Conservation (phyloP, 2,329 filamentous ascomycete genomes). For the Tolypocladium cylindrosporum region DNA sequence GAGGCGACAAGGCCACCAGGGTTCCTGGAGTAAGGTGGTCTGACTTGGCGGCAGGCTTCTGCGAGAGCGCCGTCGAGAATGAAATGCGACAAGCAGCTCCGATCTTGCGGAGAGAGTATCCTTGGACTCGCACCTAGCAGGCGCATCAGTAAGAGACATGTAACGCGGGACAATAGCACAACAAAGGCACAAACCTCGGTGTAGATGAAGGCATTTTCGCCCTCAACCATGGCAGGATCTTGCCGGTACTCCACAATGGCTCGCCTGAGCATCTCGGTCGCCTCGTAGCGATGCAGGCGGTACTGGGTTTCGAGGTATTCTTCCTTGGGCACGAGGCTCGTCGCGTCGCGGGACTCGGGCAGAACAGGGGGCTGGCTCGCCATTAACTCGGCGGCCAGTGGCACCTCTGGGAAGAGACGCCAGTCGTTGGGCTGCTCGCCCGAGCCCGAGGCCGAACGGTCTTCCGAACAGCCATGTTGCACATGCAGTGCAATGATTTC, state of each 20-base stretch:
- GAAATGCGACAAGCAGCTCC: conserved; percentile 58
- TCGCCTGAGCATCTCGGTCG: conserved; percentile 56
- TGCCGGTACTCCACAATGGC: conserved; percentile 48
- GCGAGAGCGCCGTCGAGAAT: conserved; percentile 58
- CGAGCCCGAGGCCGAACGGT: too few relatives aligned
- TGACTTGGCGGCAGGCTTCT: conserved; percentile 48
- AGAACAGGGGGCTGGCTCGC: conserved; percentile 6
- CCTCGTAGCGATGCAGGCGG: conserved; percentile 65
- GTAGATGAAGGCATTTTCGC: conserved; percentile 52
- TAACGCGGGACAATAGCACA: neutral
- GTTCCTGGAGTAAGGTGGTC: conserved; percentile 41
- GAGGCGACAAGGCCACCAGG: conserved; percentile 41
- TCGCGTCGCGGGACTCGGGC: neutral
- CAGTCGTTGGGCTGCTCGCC: neutral
- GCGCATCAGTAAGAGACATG: neutral
- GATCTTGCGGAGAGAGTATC: conserved; percentile 50
- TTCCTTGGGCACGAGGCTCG: conserved; percentile 7
- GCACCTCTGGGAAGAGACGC: conserved; percentile 11
- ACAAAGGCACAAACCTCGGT: conserved; percentile 43
- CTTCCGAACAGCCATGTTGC: neutral
- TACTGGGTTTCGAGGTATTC: conserved; percentile 68
- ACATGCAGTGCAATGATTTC: neutral
- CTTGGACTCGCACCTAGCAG: conserved; percentile 53
- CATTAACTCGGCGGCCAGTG: conserved; percentile 14
- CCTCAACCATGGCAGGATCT: conserved; percentile 47